A percentile compares a stretch with the other conserved stretches of the same genome.
These are phyloP conservation scores for Fusarium metavorans DNA, from an alignment of 2,329 filamentous ascomycete genomes.

Conservation along the genomic window DNA sequence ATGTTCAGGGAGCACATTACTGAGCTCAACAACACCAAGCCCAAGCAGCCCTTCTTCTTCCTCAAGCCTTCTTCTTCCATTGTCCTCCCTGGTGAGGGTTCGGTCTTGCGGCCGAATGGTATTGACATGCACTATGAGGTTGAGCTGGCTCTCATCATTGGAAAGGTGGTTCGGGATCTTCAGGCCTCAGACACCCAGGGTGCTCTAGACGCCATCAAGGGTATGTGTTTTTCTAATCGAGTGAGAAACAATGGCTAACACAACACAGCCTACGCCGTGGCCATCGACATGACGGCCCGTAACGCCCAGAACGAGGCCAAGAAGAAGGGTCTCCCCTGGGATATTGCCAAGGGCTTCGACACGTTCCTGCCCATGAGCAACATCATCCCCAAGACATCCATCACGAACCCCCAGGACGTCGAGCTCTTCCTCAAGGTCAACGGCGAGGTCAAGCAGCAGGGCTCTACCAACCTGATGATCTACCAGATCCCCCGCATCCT, in stretches of 20 bases:
- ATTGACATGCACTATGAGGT: slow-evolving; percentile 94
- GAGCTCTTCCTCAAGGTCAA: slow-evolving; percentile 91
- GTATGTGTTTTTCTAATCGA: slow-evolving; percentile 55
- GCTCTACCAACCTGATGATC: slow-evolving; percentile 94
- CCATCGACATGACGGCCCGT: slow-evolving; percentile 97
- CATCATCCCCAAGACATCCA: slow-evolving; percentile 81
- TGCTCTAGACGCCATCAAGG: slow-evolving; percentile 85
- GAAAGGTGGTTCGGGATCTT: slow-evolving; percentile 82
- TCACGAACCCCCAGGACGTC: slow-evolving; percentile 88
- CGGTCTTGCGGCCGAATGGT: slow-evolving; percentile 84
- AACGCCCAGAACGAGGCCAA: slow-evolving; percentile 98
- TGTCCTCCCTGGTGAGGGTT: slow-evolving; percentile 80
- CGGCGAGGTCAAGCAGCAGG: slow-evolving; percentile 79
- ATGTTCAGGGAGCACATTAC: slow-evolving; percentile 83
- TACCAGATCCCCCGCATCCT: slow-evolving; percentile 89
- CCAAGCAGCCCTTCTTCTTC: slow-evolving; percentile 99
- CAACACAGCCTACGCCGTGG: slow-evolving; percentile 80
- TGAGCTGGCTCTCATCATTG: slow-evolving; percentile 90
- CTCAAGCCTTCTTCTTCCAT: slow-evolving; percentile 93
- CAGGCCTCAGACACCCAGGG: slow-evolving; percentile 77
- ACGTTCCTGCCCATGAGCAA: slow-evolving; percentile 92
- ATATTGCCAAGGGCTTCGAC: slow-evolving; percentile 97
- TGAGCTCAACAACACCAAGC: slow-evolving; percentile 87
- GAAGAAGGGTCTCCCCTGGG: slow-evolving; percentile 93
- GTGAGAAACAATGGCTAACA: slow-evolving; percentile 7